Percentiles rank a stretch among this genome's conserved stretches.
Evolutionary conservation across 2,329 filamentous ascomycete genomes (phyloP).

Genomic region (Xylaria sp.): DNA sequence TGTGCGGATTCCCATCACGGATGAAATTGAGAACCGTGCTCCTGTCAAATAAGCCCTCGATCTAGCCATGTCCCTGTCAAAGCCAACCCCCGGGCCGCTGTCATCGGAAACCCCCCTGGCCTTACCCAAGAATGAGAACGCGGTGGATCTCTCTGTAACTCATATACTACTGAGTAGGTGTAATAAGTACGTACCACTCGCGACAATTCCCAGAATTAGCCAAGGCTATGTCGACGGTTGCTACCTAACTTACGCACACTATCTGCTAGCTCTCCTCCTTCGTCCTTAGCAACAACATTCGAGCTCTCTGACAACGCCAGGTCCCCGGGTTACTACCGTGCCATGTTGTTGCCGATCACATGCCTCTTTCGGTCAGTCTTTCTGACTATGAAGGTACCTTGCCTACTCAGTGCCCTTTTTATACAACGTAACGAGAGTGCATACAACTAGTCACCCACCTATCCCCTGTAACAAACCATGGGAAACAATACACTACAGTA

Average conservation of each 20-base stretch:
- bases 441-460: too few species aligned
- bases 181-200: constrained; percentile 31
- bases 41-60: constrained; percentile 35
- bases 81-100: constrained; percentile 33
- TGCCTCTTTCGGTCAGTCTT: not conserved
- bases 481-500: too few species aligned
- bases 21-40: constrained; percentile 24
- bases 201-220: constrained; percentile 40
- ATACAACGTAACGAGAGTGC: not conserved
- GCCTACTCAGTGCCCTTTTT: too few species aligned
- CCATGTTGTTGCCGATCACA: constrained; percentile 13
- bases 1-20: too few species aligned
- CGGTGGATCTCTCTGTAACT: constrained; percentile 2
- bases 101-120: constrained; percentile 31
- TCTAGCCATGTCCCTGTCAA: constrained; percentile 34
- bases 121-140: constrained; percentile 13
- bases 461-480: too few species aligned
- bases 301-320: constrained; percentile 25
- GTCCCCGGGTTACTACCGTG: constrained; percentile 23
- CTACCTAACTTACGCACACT: not conserved
- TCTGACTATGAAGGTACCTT: too few species aligned
- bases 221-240: constrained; percentile 25
- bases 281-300: constrained; percentile 11
- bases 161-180: too few species aligned
- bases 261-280: not conserved